Conservation (phyloP, 441 rosid genomes). For the Cnidoscolus chayamansa region DNA sequence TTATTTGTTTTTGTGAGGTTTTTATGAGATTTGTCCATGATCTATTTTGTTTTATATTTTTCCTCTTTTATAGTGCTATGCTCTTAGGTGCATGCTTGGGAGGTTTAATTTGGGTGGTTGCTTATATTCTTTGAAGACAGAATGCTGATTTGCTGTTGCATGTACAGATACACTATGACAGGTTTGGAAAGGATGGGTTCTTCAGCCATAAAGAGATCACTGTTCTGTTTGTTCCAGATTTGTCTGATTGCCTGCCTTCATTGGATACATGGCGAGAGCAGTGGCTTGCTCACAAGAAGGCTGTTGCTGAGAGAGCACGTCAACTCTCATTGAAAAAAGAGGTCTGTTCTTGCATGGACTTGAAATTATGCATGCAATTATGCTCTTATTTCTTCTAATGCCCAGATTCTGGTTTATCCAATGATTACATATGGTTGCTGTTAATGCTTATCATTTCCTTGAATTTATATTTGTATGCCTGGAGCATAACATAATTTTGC, state of each 20-base stretch:
- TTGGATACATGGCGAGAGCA: conserved; percentile 71
- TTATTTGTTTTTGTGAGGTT: neutral
- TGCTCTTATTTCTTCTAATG: neutral
- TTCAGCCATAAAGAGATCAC: conserved; percentile 89
- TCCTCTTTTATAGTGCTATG: neutral
- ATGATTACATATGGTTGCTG: neutral
- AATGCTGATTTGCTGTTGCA: conserved; percentile 19
- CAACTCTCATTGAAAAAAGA: conserved; percentile 54
- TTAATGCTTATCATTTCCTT: conserved; percentile 8
- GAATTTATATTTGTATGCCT: neutral
- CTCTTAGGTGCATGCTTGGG: neutral
- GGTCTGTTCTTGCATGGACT: conserved; percentile 29
- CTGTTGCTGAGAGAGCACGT: conserved; percentile 61
- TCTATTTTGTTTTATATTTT: neutral
- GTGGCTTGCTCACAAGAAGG: conserved; percentile 80
- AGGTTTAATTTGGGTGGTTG: neutral
- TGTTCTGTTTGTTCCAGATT: conserved; percentile 89
- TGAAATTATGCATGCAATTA: neutral
- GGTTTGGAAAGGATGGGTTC: conserved; percentile 80
- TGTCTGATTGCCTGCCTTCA: conserved; percentile 85
- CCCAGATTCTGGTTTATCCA: neutral
- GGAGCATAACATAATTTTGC: neutral
- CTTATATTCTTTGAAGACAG: neutral
- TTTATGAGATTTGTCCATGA: neutral
- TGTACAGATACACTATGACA: conserved; percentile 91